Evolutionary conservation across 2,329 filamentous ascomycete genomes (phyloP).

Genomic region (Fusarium bactridioides): DNA sequence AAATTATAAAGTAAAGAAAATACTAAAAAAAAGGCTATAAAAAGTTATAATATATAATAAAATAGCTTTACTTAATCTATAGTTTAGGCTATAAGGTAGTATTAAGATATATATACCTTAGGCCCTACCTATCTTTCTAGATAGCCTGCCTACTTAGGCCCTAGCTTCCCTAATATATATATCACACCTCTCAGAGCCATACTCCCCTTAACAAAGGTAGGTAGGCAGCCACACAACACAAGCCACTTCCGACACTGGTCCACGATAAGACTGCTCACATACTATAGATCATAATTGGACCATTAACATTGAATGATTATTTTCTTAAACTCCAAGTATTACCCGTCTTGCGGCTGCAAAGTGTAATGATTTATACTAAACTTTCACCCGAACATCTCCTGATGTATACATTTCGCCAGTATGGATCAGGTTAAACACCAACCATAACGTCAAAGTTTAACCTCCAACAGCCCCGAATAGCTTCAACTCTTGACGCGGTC

Average conservation of each 20-base stretch:
- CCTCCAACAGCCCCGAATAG: neutral
- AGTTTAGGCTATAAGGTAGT: too few species aligned
- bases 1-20: too few species aligned
- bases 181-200: too few species aligned
- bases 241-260: neutral
- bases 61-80: too few species aligned
- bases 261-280: neutral
- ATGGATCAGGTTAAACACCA: neutral
- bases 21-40: too few species aligned
- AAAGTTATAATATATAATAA: too few species aligned
- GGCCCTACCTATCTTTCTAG: too few species aligned
- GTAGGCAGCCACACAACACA: neutral
- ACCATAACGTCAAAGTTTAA: neutral
- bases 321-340: neutral
- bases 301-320: neutral
- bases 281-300: neutral
- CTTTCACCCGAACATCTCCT: neutral
- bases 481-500: conserved; percentile 2
- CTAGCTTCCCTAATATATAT: too few species aligned
- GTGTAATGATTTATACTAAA: neutral
- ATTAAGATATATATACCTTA: too few species aligned
- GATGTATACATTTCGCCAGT: neutral
- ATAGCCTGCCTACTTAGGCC: too few species aligned
- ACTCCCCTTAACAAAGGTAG: too few species aligned
- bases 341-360: neutral